These are phyloP conservation scores for Phytopythium cucurbitacearum DNA, from an alignment of 352 stramenopile genomes.

Conservation along the genomic window DNA sequence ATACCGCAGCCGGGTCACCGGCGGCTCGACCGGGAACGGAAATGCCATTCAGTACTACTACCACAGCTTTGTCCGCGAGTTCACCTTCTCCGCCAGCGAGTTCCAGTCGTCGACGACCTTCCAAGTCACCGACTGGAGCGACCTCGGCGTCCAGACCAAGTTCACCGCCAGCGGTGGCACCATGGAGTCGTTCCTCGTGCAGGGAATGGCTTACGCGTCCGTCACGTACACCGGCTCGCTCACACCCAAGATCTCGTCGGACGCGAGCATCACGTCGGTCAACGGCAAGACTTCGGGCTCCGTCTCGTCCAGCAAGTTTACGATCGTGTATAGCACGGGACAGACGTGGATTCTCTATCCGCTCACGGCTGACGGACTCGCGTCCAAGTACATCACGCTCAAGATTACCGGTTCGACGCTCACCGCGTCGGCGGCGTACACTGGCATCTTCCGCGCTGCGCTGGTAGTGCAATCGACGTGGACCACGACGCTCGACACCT, in stretches of 20 bases:
- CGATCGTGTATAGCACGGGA: conserved; percentile 42
- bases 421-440: conserved; percentile 24
- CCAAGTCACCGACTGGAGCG: conserved; percentile 43
- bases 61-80: conserved; percentile 35
- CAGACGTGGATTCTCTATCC: conserved; percentile 64
- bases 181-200: conserved; percentile 43
- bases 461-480: conserved; percentile 26
- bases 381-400: conserved; percentile 18
- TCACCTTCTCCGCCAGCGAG: conserved; percentile 47
- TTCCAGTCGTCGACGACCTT: conserved; percentile 30
- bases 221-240: conserved; percentile 35
- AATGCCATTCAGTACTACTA: conserved; percentile 49
- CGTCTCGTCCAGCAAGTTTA: conserved; percentile 25
- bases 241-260: conserved; percentile 34
- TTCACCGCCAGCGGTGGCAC: conserved; percentile 30
- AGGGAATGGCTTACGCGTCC: conserved; percentile 63
- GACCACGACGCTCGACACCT: conserved; percentile 31
- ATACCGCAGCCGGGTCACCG: conserved; percentile 41
- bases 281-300: conserved; percentile 21
- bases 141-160: conserved; percentile 43
- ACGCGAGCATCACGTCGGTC: conserved; percentile 39
- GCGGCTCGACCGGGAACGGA: conserved; percentile 37
- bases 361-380: conserved; percentile 21
- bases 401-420: conserved; percentile 13
- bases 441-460: conserved; percentile 24